These are phyloP conservation scores for Malassezia arunalokei DNA, from an alignment of 1,284 basidiomycete genomes.

Conservation along the genomic window DNA sequence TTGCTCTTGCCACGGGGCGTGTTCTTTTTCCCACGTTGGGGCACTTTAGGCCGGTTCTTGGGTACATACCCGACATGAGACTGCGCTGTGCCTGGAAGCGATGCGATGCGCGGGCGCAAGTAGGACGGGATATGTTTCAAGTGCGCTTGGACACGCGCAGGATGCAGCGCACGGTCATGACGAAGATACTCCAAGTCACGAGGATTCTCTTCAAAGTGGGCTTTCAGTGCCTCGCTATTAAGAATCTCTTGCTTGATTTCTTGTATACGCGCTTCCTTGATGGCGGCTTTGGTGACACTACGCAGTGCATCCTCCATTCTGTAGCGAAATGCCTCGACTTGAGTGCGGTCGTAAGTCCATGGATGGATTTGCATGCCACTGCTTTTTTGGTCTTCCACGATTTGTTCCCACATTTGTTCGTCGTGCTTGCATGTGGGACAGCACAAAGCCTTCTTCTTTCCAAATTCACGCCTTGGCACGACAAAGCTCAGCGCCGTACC, in stretches of 20 bases:
- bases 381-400: conserved; percentile 15
- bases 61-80: conserved; percentile 4
- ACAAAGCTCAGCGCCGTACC: conserved; percentile 87
- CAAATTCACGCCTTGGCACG: conserved; percentile 63
- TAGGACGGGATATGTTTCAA: conserved; percentile 95
- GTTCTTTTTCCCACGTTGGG: background rate
- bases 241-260: conserved; percentile 87
- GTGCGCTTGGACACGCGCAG: conserved; percentile 68
- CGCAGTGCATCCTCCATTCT: conserved; percentile 92
- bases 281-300: conserved; percentile 69
- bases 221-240: conserved; percentile 90
- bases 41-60: conserved; percentile 3
- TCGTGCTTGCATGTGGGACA: conserved; percentile 60
- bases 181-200: conserved; percentile 80
- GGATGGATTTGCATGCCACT: conserved; percentile 58
- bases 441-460: conserved; percentile 50
- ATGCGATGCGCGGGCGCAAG: conserved; percentile 68
- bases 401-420: conserved; percentile 58
- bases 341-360: conserved; percentile 82
- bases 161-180: conserved; percentile 86
- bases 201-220: conserved; percentile 96
- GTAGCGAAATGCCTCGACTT: conserved; percentile 96
- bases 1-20: background rate
- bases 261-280: conserved; percentile 83
- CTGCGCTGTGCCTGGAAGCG: conserved; percentile 11